phyloP scores from a whole-genome alignment of 2,329 filamentous ascomycete species.

The Penicillium decumbens region DNA sequence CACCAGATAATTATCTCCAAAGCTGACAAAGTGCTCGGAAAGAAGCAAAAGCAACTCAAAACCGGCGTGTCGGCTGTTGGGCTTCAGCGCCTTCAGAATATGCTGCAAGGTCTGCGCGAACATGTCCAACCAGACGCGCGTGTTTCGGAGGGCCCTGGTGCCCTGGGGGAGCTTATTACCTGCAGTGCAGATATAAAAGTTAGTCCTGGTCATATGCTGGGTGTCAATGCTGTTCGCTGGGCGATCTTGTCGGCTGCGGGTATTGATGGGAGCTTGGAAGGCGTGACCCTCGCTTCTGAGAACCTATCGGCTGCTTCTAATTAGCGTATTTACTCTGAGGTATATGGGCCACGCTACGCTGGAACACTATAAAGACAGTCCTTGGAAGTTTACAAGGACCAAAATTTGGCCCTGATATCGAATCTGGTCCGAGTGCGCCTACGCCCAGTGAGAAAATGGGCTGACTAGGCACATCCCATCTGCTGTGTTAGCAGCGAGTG shows the following conservation, averaged over 20 bases:
- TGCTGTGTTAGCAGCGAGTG: neutral
- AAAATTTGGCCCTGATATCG: neutral
- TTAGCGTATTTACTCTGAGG: neutral
- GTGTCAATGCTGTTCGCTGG: conserved; percentile 60
- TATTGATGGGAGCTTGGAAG: conserved; percentile 44
- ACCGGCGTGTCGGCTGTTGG: conserved; percentile 27
- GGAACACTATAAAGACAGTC: neutral
- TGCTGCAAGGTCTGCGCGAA: conserved; percentile 39
- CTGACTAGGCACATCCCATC: neutral
- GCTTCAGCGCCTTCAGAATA: conserved; percentile 35
- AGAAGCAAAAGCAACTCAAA: conserved; percentile 31
- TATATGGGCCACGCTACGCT: neutral
- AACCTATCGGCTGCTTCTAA: neutral
- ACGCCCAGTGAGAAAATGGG: neutral
- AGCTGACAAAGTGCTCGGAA: conserved; percentile 53
- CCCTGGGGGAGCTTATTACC: conserved; percentile 57
- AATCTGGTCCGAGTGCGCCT: neutral
- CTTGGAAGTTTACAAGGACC: neutral
- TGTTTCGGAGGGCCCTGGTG: conserved; percentile 35
- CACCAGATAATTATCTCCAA: conserved; percentile 66
- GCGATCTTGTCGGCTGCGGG: conserved; percentile 60
- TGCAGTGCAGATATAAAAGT: conserved; percentile 52
- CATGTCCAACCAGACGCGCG: conserved; percentile 44
- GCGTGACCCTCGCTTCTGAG: conserved; percentile 8
- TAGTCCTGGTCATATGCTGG: conserved; percentile 48